phyloP scores from a whole-genome alignment of 148 eudicot genomes.

The Euryodendron excelsum region DNA sequence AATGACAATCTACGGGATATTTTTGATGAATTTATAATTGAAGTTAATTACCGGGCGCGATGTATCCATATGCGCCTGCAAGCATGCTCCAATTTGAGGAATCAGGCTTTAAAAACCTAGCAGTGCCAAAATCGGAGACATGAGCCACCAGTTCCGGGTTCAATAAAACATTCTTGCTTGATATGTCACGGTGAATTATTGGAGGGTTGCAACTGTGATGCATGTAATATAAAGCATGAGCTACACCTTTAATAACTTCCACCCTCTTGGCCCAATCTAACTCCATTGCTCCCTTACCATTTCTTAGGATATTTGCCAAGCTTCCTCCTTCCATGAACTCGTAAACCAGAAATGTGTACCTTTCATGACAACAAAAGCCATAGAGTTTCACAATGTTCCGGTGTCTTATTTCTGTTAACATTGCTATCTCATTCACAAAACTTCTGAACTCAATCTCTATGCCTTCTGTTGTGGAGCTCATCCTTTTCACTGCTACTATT shows the following conservation, averaged over 20 bases:
- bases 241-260: not conserved
- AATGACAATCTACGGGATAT: no score
- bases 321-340: constrained; percentile 15
- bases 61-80: constrained; percentile 4
- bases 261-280: constrained; percentile 13
- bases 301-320: not conserved
- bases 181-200: constrained; percentile 1
- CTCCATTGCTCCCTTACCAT: constrained; percentile 1
- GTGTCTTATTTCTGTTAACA: constrained; percentile 2
- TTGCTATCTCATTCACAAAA: constrained; percentile 22
- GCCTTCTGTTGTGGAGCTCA: not conserved
- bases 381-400: constrained; percentile 11
- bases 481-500: constrained; percentile 26
- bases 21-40: not conserved
- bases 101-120: constrained; percentile 1
- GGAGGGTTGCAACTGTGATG: constrained; percentile 6
- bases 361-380: not conserved
- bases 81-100: constrained; percentile 3
- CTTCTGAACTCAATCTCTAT: not conserved
- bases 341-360: not conserved
- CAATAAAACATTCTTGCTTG: constrained; percentile 7
- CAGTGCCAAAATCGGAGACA: constrained; percentile 12
- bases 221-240: constrained; percentile 8
- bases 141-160: constrained; percentile 1
- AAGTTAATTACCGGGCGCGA: no score